Conservation (phyloP, 176 grass and related monocot genomes). For the Areca catechu region DNA sequence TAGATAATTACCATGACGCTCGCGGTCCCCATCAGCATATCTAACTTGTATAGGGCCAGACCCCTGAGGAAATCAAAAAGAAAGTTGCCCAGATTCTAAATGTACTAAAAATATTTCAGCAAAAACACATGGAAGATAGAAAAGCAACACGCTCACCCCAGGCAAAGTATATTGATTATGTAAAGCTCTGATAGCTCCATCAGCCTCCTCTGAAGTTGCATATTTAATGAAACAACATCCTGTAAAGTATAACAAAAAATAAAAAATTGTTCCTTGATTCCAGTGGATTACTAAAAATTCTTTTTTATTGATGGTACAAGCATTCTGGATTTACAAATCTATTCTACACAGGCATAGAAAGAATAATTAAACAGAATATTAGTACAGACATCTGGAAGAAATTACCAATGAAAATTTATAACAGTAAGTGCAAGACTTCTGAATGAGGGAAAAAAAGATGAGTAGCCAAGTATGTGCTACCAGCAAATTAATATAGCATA, state of each 20-base stretch:
- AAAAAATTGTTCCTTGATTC: slow-evolving; percentile 26
- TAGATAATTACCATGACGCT: slow-evolving; percentile 64
- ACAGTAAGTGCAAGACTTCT: too few relatives aligned
- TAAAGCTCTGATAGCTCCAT: slow-evolving; percentile 88
- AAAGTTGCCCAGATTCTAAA: slow-evolving; percentile 18
- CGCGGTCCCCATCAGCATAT: slow-evolving; percentile 96
- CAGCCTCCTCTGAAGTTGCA: slow-evolving; percentile 79
- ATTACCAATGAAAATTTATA: too few relatives aligned
- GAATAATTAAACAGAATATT: too few relatives aligned
- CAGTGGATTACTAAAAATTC: slow-evolving; percentile 20
- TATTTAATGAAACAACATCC: slow-evolving; percentile 99
- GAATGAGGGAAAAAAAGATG: too few relatives aligned
- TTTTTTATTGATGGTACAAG: slow-evolving; percentile 10
- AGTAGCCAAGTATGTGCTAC: too few relatives aligned
- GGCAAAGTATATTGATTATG: slow-evolving; percentile 90
- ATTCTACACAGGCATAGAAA: too few relatives aligned
- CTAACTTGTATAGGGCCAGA: slow-evolving; percentile 90
- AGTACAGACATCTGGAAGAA: too few relatives aligned
- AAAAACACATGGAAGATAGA: slow-evolving; percentile 21
- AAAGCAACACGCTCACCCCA: slow-evolving; percentile 45
- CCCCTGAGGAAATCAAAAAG: slow-evolving; percentile 42
- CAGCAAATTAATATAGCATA: too few relatives aligned
- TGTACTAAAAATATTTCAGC: slow-evolving; percentile 10
- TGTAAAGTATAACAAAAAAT: slow-evolving; percentile 27
- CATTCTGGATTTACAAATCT: not conserved